Evolutionary conservation across 106 monocot species (phyloP).

Genomic region (Dioscorea alata): DNA sequence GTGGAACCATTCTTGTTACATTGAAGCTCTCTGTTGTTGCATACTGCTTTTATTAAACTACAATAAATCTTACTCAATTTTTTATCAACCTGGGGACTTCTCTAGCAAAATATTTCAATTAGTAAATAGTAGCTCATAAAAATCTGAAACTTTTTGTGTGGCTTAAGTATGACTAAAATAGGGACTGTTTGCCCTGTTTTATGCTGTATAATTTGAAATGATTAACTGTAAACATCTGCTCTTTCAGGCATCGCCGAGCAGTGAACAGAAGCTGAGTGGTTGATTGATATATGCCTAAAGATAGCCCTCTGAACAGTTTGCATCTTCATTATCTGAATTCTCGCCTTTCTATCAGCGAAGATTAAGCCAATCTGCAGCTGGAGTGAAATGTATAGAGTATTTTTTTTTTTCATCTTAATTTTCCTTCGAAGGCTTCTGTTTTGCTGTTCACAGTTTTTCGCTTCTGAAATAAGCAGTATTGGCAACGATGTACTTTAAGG

Average conservation of each 20-base stretch:
- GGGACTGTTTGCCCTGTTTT: no score
- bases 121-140: no score
- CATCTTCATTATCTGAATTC: no score
- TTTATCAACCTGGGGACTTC: background rate
- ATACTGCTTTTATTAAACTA: background rate
- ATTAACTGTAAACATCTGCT: background rate
- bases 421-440: no score
- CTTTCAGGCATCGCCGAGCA: slow-evolving; percentile 44
- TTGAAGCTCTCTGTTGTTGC: background rate
- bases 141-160: no score
- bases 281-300: slow-evolving; percentile 34
- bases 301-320: no score
- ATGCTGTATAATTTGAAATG: background rate
- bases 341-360: background rate
- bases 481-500: no score
- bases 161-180: no score
- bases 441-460: no score
- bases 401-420: background rate
- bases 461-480: no score
- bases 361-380: background rate
- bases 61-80: background rate
- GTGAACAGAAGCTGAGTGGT: slow-evolving; percentile 52
- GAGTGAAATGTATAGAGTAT: slow-evolving; percentile 6
- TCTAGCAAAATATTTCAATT: no score
- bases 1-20: background rate